Conservation (phyloP, 208 protist genomes). For the Trypanosoma caninum region DNA sequence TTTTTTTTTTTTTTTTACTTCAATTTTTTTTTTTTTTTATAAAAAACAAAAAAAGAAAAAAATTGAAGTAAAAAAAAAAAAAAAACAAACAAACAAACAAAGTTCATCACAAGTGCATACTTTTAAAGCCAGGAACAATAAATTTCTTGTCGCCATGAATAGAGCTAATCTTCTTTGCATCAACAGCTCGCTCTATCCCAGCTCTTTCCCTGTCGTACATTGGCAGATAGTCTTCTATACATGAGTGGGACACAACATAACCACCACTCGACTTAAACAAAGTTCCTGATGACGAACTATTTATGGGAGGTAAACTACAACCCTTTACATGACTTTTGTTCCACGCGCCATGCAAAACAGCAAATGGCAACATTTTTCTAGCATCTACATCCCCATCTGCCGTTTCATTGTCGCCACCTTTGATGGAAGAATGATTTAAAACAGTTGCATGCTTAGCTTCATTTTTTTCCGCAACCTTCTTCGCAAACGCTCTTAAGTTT, state of each 20-base stretch:
- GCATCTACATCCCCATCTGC: neutral
- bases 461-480: neutral
- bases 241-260: conserved; percentile 7
- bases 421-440: neutral
- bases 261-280: neutral
- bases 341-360: conserved; percentile 9
- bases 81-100: neutral
- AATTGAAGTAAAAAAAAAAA: conserved; percentile 6
- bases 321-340: conserved; percentile 14
- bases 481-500: neutral
- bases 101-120: neutral
- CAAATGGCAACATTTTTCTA: neutral
- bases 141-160: conserved; percentile 50
- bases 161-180: conserved; percentile 34
- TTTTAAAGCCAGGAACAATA: conserved; percentile 26
- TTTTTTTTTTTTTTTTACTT: neutral
- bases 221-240: conserved; percentile 15
- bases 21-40: neutral
- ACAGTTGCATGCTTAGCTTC: neutral
- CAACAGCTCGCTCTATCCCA: conserved; percentile 34
- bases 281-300: neutral
- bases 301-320: conserved; percentile 10
- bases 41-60: conserved; percentile 8
- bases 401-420: neutral
- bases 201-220: conserved; percentile 35